These are phyloP conservation scores for Leccinum ponderosum DNA, from an alignment of 1,284 basidiomycete genomes.

Conservation along the genomic window DNA sequence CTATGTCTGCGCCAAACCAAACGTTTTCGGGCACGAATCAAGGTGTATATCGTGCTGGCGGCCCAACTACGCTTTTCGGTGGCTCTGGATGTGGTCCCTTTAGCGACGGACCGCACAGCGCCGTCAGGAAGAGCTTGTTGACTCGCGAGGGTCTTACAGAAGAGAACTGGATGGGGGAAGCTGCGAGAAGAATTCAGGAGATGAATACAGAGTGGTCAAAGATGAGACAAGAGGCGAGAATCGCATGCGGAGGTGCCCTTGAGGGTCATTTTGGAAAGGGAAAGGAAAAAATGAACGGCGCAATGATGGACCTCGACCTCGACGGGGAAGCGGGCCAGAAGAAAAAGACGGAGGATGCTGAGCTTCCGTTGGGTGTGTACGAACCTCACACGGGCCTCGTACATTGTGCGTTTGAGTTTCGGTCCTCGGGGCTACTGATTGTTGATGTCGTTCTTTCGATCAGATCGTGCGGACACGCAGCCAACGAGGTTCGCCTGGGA, in stretches of 20 bases:
- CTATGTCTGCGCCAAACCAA: conserved; percentile 35
- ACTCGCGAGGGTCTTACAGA: conserved; percentile 74
- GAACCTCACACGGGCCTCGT: conserved; percentile 72
- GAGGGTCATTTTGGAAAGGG: conserved; percentile 29
- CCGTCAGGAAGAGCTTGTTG: conserved; percentile 70
- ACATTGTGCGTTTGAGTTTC: conserved; percentile 51
- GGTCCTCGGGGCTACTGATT: neutral
- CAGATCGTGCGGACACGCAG: conserved; percentile 74
- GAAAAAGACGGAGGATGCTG: conserved; percentile 35
- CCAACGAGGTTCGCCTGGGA: conserved; percentile 68
- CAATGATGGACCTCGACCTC: conserved; percentile 23
- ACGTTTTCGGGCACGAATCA: conserved; percentile 43
- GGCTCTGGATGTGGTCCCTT: conserved; percentile 81
- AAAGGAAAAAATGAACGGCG: conserved; percentile 28
- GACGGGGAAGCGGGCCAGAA: conserved; percentile 33
- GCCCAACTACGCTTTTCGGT: conserved; percentile 87
- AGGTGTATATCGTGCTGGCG: conserved; percentile 79
- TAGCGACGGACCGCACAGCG: conserved; percentile 78
- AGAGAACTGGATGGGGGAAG: conserved; percentile 89
- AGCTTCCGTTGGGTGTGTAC: conserved; percentile 61
- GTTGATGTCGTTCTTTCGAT: conserved; percentile 2
- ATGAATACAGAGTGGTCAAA: conserved; percentile 64
- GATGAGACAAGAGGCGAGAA: conserved; percentile 60
- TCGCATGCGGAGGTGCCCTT: conserved; percentile 43
- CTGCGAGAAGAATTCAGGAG: conserved; percentile 64